These are phyloP conservation scores for Clarireedia hainanense DNA, from an alignment of 2,329 filamentous ascomycete species.

Conservation along the genomic window DNA sequence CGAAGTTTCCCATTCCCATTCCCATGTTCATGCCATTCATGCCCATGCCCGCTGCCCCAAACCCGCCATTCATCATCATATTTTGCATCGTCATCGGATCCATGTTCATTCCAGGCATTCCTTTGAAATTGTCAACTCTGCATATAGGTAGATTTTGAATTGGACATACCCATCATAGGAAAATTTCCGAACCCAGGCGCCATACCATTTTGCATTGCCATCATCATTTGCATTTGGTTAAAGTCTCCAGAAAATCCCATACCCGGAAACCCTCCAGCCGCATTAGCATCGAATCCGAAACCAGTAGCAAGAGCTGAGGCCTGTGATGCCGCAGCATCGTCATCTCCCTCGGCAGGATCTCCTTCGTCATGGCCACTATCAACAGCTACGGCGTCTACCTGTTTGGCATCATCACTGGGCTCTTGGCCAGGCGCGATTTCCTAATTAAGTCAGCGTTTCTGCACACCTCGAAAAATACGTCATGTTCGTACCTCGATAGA, in stretches of 20 bases:
- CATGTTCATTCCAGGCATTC: conserved; percentile 77
- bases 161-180: conserved; percentile 80
- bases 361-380: conserved; percentile 12
- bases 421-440: conserved; percentile 29
- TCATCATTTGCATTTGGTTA: conserved; percentile 73
- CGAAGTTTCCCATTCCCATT: conserved; percentile 57
- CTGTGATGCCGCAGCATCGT: conserved; percentile 13
- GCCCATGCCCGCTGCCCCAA: conserved; percentile 66
- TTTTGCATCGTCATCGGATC: conserved; percentile 69
- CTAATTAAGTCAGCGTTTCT: conserved; percentile 20
- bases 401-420: conserved; percentile 17
- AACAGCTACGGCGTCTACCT: conserved; percentile 11
- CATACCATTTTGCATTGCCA: conserved; percentile 67
- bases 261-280: conserved; percentile 29
- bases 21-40: conserved; percentile 78
- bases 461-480: background rate
- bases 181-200: conserved; percentile 49
- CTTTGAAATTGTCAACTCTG: conserved; percentile 10
- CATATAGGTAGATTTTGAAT: background rate
- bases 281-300: conserved; percentile 36
- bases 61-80: conserved; percentile 73
- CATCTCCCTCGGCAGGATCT: conserved; percentile 11
- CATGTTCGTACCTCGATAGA: conserved; percentile 31
- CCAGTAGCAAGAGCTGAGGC: conserved; percentile 26
- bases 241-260: conserved; percentile 52